A percentile compares a stretch with the other conserved stretches of the same genome.
phyloP scores from a whole-genome alignment of 345 rosid genomes.

The Salix suchowensis region DNA sequence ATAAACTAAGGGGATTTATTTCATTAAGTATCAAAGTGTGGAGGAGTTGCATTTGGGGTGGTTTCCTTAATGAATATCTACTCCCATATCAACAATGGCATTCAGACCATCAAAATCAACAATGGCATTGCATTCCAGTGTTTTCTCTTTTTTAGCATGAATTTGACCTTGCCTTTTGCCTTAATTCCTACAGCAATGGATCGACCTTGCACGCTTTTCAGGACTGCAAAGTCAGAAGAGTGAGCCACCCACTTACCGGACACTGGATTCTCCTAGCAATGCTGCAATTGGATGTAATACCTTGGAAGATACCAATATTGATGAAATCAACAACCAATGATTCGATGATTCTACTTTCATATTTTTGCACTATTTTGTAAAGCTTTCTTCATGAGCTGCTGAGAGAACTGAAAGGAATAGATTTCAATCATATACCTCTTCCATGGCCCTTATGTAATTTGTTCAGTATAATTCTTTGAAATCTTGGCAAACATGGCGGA shows the following conservation, averaged over 20 bases:
- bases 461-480: conserved; percentile 14
- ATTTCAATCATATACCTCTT: not conserved
- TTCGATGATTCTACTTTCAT: conserved; percentile 12
- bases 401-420: not conserved
- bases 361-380: conserved; percentile 4
- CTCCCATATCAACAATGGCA: not conserved
- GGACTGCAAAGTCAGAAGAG: conserved; percentile 68
- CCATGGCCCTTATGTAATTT: not conserved
- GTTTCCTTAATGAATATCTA: not conserved
- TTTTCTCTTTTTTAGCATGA: not conserved
- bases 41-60: not conserved
- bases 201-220: conserved; percentile 81
- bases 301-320: conserved; percentile 50
- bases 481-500: conserved; percentile 15
- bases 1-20: not conserved
- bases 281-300: conserved; percentile 44
- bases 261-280: conserved; percentile 36
- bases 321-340: conserved; percentile 61
- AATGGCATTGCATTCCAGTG: not conserved
- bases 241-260: conserved; percentile 32
- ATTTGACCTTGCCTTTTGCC: conserved; percentile 4
- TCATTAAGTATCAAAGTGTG: not conserved
- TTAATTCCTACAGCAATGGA: conserved; percentile 72
- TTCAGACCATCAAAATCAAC: not conserved
- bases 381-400: conserved; percentile 3